phyloP scores from a whole-genome alignment of 228 moss, liverwort and hornwort species.

The Sphagnum fallax region DNA sequence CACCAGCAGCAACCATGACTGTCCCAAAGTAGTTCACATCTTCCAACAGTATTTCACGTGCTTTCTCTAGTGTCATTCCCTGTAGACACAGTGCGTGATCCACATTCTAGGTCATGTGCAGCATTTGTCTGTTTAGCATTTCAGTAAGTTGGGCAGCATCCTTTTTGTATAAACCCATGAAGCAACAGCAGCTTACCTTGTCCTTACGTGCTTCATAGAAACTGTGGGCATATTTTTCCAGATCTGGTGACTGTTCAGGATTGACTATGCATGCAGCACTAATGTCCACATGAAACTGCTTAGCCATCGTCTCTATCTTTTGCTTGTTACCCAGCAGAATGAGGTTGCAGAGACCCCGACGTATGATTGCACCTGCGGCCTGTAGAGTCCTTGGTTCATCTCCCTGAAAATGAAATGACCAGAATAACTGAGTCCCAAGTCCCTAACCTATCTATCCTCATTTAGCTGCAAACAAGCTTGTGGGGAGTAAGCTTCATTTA shows the following conservation, averaged over 20 bases:
- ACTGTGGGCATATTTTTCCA: constrained; percentile 46
- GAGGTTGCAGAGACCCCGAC: constrained; percentile 68
- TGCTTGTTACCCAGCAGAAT: constrained; percentile 62
- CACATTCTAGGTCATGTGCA: not conserved
- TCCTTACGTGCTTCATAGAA: constrained; percentile 75
- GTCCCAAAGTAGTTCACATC: constrained; percentile 94
- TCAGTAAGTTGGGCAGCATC: too few relatives aligned
- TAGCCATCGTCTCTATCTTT: constrained; percentile 60
- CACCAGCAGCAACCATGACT: constrained; percentile 85
- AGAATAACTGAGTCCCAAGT: not conserved
- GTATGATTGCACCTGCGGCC: constrained; percentile 65
- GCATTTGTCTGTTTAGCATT: too few relatives aligned
- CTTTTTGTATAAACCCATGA: not conserved
- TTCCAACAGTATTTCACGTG: constrained; percentile 38
- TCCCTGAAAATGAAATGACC: constrained; percentile 30
- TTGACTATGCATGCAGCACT: constrained; percentile 55
- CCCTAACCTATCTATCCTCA: not conserved
- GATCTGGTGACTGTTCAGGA: constrained; percentile 39
- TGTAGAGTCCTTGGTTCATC: constrained; percentile 81
- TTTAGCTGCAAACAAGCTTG: too few relatives aligned
- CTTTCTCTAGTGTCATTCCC: constrained; percentile 69
- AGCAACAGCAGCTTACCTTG: constrained; percentile 41
- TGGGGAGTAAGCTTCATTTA: too few relatives aligned
- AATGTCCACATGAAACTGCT: constrained; percentile 70
- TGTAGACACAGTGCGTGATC: constrained; percentile 13